These are phyloP conservation scores for Cutaneotrichosporon mucoides DNA, from an alignment of 1,284 basidiomycete species.

Conservation along the genomic window DNA sequence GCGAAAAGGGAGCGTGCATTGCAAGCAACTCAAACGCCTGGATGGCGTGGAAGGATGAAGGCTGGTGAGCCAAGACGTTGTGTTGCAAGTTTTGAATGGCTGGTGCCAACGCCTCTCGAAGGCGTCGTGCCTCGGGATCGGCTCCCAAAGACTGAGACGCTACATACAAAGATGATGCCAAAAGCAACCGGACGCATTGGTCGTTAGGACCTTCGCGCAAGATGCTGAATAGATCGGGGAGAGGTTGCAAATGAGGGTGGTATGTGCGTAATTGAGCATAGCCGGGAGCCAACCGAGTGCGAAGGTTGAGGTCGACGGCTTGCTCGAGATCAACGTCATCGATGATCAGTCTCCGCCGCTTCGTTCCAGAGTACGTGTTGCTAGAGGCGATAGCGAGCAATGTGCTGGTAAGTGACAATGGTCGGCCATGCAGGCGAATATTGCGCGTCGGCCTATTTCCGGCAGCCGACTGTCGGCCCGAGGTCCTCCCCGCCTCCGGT, in stretches of 20 bases:
- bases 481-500: background rate
- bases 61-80: slow-evolving; percentile 27
- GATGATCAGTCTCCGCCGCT: slow-evolving; percentile 13
- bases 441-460: slow-evolving; percentile 7
- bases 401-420: slow-evolving; percentile 32
- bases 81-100: slow-evolving; percentile 25
- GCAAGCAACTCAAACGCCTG: slow-evolving; percentile 37
- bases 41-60: slow-evolving; percentile 28
- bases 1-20: slow-evolving; percentile 36
- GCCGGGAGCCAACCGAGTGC: slow-evolving; percentile 27
- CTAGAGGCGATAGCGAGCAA: slow-evolving; percentile 39
- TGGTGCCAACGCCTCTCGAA: slow-evolving; percentile 11
- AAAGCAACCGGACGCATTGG: slow-evolving; percentile 22
- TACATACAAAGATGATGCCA: slow-evolving; percentile 30
- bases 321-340: slow-evolving; percentile 31
- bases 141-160: slow-evolving; percentile 25
- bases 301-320: slow-evolving; percentile 24
- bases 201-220: slow-evolving; percentile 9
- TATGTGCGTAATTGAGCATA: slow-evolving; percentile 31
- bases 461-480: background rate
- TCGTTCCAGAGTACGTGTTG: slow-evolving; percentile 17
- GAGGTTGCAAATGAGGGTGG: slow-evolving; percentile 39
- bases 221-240: slow-evolving; percentile 24
- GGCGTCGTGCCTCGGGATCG: slow-evolving; percentile 18
- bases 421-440: slow-evolving; percentile 38